A percentile compares a stretch with the other conserved stretches of the same genome.
These are phyloP conservation scores for Amanita brunnescens DNA, from an alignment of 768 basidiomycete genomes.

Conservation along the genomic window DNA sequence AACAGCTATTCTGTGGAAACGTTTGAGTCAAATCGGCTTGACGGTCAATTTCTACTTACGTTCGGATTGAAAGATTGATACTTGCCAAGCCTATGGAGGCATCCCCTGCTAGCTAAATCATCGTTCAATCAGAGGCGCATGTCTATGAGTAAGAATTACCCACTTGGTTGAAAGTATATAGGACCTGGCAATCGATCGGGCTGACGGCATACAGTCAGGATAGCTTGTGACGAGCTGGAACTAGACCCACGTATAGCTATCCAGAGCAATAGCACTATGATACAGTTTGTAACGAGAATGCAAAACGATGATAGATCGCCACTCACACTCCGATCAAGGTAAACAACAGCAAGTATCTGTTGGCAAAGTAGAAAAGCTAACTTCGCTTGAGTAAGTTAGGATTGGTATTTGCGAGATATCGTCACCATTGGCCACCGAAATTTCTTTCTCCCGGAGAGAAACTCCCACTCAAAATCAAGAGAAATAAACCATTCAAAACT, in stretches of 20 bases:
- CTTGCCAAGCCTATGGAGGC: slow-evolving; percentile 41
- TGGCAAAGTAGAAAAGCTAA: slow-evolving; percentile 59
- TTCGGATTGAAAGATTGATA: slow-evolving; percentile 42
- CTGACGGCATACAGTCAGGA: slow-evolving; percentile 15
- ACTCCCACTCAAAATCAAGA: slow-evolving; percentile 55
- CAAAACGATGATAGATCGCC: slow-evolving; percentile 8
- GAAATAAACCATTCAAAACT: slow-evolving; percentile 63
- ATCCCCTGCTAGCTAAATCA: slow-evolving; percentile 30
- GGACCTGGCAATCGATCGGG: slow-evolving; percentile 48
- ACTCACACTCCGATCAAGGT: slow-evolving; percentile 64
- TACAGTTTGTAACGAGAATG: slow-evolving; percentile 1
- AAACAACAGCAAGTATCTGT: slow-evolving; percentile 56
- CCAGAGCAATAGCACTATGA: slow-evolving; percentile 42
- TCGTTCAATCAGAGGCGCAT: background rate
- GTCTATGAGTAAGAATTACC: background rate
- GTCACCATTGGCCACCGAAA: slow-evolving; percentile 64
- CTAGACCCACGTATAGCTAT: slow-evolving; percentile 31
- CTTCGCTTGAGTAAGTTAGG: background rate
- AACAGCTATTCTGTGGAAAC: slow-evolving; percentile 6
- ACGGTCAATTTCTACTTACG: slow-evolving; percentile 21
- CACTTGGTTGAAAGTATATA: slow-evolving; percentile 60
- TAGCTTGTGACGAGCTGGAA: background rate
- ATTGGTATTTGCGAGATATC: slow-evolving; percentile 8
- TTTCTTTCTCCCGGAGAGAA: slow-evolving; percentile 42
- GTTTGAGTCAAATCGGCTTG: background rate